Conservation (phyloP, 2,329 filamentous ascomycete genomes). For the Xylariales sp. region DNA sequence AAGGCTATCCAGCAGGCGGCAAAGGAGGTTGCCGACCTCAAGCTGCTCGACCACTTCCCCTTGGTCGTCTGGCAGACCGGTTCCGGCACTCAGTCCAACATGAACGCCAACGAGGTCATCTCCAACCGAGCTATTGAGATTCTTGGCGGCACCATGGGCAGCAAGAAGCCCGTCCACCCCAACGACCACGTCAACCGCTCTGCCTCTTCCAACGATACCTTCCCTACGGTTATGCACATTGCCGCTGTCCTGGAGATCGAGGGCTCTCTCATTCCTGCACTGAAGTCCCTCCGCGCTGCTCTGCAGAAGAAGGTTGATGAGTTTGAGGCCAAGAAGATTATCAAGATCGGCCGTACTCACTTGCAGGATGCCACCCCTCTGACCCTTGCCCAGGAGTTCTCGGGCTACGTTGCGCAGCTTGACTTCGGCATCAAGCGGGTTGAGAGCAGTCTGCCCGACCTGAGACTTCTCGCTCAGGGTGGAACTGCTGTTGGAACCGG, state of each 20-base stretch:
- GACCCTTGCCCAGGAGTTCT: constrained; percentile 96
- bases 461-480: constrained; percentile 86
- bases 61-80: constrained; percentile 99
- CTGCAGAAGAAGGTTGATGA: constrained; percentile 85
- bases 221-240: constrained; percentile 99
- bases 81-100: constrained; percentile 98
- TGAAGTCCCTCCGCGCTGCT: constrained; percentile 76
- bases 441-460: constrained; percentile 74
- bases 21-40: constrained; percentile 85
- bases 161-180: constrained; percentile 97
- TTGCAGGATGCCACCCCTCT: constrained; percentile 95
- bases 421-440: constrained; percentile 87
- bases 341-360: constrained; percentile 98
- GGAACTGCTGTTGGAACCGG: constrained; percentile 96
- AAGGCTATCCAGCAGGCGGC: constrained; percentile 94
- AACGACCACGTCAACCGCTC: constrained; percentile 99
- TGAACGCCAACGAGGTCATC: constrained; percentile 99
- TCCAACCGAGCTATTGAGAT: constrained; percentile 99
- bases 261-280: constrained; percentile 74
- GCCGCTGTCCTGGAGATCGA: constrained; percentile 93
- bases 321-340: constrained; percentile 81
- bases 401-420: constrained; percentile 92
- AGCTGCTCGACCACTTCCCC: constrained; percentile 95
- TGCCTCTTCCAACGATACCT: constrained; percentile 97
- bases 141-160: constrained; percentile 86